Conservation (phyloP, 345 rosid genomes). For the Leavenworthia alabamica region DNA sequence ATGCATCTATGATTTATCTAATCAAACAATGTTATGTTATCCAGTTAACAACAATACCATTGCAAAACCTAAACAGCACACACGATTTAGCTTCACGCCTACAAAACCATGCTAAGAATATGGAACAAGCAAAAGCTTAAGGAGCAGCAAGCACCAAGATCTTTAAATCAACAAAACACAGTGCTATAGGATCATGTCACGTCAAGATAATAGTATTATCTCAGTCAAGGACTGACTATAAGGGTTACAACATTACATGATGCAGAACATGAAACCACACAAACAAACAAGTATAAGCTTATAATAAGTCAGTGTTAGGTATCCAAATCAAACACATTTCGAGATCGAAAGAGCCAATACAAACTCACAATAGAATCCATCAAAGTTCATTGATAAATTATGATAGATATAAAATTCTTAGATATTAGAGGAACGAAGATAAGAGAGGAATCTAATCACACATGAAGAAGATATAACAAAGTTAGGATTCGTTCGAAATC, state of each 20-base stretch:
- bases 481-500: constrained; percentile 15
- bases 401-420: not conserved
- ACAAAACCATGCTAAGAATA: not conserved
- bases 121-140: not conserved
- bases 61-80: not conserved
- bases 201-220: not conserved
- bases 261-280: not conserved
- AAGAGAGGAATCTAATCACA: constrained; percentile 15
- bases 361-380: not conserved
- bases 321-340: not conserved
- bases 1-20: too few species aligned
- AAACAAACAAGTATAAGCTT: not conserved
- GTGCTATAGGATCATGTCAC: not conserved
- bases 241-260: too few species aligned
- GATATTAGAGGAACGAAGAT: not conserved
- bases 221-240: not conserved
- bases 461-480: constrained; percentile 10
- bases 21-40: too few species aligned
- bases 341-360: not conserved
- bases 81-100: not conserved
- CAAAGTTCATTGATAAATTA: not conserved
- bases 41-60: not conserved
- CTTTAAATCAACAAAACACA: not conserved
- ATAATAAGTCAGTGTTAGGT: not conserved
- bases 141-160: not conserved